A percentile compares a stretch with the other conserved stretches of the same genome.
Evolutionary conservation across 2,329 filamentous ascomycete genomes (phyloP).

Genomic region (Camillea tinctor): DNA sequence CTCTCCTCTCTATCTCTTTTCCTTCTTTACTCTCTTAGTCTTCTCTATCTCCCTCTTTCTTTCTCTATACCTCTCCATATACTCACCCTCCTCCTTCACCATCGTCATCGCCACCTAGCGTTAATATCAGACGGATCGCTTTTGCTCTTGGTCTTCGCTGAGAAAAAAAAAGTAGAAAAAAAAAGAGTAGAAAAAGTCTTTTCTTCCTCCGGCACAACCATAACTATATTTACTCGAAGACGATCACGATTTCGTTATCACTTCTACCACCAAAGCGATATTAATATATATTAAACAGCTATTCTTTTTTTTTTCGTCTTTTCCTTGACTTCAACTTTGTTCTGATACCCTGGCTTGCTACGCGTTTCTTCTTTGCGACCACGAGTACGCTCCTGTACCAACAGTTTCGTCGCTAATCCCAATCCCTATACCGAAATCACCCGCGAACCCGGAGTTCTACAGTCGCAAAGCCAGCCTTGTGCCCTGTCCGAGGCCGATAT

Average conservation of each 20-base stretch:
- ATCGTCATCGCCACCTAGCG: too few species aligned
- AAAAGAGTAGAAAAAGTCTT: too few species aligned
- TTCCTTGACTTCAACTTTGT: conserved; percentile 13
- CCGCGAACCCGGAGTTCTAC: not conserved
- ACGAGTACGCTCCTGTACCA: conserved; percentile 1
- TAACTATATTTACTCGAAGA: not conserved
- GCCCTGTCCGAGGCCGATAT: not conserved
- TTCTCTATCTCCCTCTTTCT: not conserved
- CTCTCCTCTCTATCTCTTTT: not conserved
- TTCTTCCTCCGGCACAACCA: not conserved
- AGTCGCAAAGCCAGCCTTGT: not conserved
- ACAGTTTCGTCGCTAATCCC: conserved; percentile 14
- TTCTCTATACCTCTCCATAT: conserved; percentile 7
- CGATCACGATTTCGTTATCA: not conserved
- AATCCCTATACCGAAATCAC: too few species aligned
- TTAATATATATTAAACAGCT: conserved; percentile 11
- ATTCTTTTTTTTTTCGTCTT: too few species aligned
- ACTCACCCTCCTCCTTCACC: not conserved
- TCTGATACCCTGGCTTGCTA: conserved; percentile 18
- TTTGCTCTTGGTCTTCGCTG: too few species aligned
- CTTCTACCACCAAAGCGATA: not conserved
- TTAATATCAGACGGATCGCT: too few species aligned
- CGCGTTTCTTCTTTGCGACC: conserved; percentile 11
- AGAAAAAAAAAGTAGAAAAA: too few species aligned
- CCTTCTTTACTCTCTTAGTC: conserved; percentile 7